Evolutionary conservation across 192 early-diverging fungal species (phyloP).

Genomic region (Chytriomyces sp.): DNA sequence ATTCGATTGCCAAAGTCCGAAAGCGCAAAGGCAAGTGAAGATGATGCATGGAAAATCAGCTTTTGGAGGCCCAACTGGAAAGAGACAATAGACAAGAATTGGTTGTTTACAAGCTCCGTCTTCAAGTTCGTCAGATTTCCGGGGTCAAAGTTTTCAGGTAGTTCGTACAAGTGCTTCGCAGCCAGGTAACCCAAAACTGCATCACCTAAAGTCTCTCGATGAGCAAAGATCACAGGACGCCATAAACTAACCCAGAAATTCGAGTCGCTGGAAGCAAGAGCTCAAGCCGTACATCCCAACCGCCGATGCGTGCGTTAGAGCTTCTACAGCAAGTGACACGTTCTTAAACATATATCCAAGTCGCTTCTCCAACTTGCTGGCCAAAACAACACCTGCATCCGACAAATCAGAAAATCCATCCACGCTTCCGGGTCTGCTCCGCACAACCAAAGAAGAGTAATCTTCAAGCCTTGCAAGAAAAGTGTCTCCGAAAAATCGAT

Average conservation of each 20-base stretch:
- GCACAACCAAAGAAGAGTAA: conserved; percentile 4
- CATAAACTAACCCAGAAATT: conserved; percentile 84
- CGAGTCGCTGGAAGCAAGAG: conserved; percentile 83
- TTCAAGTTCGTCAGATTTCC: conserved; percentile 68
- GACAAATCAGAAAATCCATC: background rate
- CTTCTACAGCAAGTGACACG: conserved; percentile 68
- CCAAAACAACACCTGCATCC: background rate
- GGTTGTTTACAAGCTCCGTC: conserved; percentile 73
- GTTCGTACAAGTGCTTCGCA: conserved; percentile 65
- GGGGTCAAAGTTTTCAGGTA: conserved; percentile 66
- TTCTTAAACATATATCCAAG: conserved; percentile 73
- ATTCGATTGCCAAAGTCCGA: conserved; percentile 27
- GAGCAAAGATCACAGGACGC: conserved; percentile 26
- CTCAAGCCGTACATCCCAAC: conserved; percentile 19
- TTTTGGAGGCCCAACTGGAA: conserved; percentile 63
- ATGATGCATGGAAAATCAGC: conserved; percentile 65
- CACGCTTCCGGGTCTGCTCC: background rate
- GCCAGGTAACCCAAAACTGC: conserved; percentile 43
- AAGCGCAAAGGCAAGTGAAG: conserved; percentile 56
- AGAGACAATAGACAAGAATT: conserved; percentile 72
- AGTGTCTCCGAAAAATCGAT: conserved; percentile 27
- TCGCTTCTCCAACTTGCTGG: conserved; percentile 28
- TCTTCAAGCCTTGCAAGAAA: conserved; percentile 7
- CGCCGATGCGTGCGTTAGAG: conserved; percentile 83
- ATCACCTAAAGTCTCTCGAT: conserved; percentile 38